phyloP scores from a whole-genome alignment of 2,329 filamentous ascomycete genomes.

The Monosporascus sp. region DNA sequence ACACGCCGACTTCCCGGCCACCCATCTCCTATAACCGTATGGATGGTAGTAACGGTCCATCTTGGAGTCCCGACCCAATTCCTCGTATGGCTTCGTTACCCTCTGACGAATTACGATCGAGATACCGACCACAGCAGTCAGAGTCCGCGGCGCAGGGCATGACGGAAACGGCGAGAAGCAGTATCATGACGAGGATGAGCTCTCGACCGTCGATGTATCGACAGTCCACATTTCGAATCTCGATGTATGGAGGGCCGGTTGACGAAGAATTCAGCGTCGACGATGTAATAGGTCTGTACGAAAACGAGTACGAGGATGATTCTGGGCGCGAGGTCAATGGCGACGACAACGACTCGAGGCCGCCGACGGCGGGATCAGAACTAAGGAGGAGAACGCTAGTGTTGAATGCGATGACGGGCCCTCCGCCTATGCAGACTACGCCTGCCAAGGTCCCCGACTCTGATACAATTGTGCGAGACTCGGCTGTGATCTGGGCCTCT shows the following conservation, averaged over 20 bases:
- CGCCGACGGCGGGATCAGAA: slow-evolving; percentile 34
- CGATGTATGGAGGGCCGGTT: slow-evolving; percentile 27
- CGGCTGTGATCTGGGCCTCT: slow-evolving; percentile 31
- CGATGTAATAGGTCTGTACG: slow-evolving; percentile 67
- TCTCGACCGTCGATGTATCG: slow-evolving; percentile 59
- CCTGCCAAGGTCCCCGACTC: slow-evolving; percentile 10
- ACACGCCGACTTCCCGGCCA: slow-evolving; percentile 20
- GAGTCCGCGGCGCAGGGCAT: slow-evolving; percentile 54
- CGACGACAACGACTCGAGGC: slow-evolving; percentile 31
- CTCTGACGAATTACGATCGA: slow-evolving; percentile 48
- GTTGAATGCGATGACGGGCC: slow-evolving; percentile 35
- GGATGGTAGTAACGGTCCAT: slow-evolving; percentile 32
- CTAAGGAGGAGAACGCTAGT: slow-evolving; percentile 30
- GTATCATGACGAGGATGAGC: slow-evolving; percentile 72
- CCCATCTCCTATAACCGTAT: slow-evolving; percentile 25
- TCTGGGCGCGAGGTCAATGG: slow-evolving; percentile 38
- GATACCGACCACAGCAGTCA: slow-evolving; percentile 51
- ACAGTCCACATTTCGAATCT: slow-evolving; percentile 1
- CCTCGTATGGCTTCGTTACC: slow-evolving; percentile 40
- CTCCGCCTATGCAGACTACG: slow-evolving; percentile 22
- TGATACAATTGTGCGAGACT: slow-evolving; percentile 28
- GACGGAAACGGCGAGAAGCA: slow-evolving; percentile 73
- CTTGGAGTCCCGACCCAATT: slow-evolving; percentile 29
- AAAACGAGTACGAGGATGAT: slow-evolving; percentile 54
- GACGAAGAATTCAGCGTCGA: slow-evolving; percentile 58